These are phyloP conservation scores for Mucor mucedo DNA, from an alignment of 371 early-diverging fungal genomes.

Conservation along the genomic window DNA sequence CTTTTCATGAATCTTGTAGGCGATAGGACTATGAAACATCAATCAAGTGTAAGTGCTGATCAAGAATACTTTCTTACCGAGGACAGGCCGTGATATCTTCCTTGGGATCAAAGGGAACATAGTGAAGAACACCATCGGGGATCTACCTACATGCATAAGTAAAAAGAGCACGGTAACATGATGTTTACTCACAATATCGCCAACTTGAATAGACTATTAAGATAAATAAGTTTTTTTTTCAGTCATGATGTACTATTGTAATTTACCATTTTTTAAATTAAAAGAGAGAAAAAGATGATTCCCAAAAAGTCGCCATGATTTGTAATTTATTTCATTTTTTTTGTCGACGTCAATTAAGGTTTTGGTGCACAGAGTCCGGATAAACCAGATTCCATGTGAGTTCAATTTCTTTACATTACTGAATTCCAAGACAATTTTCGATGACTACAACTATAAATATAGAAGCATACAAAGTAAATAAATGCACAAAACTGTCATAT, in stretches of 20 bases:
- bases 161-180: background rate
- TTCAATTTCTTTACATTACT: no score
- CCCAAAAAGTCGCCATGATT: background rate
- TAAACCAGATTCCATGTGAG: no score
- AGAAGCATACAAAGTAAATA: no score
- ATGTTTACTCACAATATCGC: conserved; percentile 31
- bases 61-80: conserved; percentile 21
- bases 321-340: background rate
- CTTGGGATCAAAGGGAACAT: conserved; percentile 38
- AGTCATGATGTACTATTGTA: background rate
- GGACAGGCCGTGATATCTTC: conserved; percentile 37
- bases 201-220: conserved; percentile 28
- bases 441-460: no score
- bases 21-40: conserved; percentile 26
- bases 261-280: conserved; percentile 19
- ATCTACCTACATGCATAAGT: conserved; percentile 17
- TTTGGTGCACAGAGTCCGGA: no score
- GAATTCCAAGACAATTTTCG: no score
- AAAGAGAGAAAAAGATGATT: background rate
- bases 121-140: conserved; percentile 37
- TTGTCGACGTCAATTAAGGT: background rate
- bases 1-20: conserved; percentile 52
- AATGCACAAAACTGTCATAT: no score
- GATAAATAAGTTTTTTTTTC: background rate
- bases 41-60: background rate